Evolutionary conservation across 2,329 filamentous ascomycete species (phyloP), one percentile per base, ranked within the genome.

Genomic region (Colletotrichum sansevieriae): DNA sequence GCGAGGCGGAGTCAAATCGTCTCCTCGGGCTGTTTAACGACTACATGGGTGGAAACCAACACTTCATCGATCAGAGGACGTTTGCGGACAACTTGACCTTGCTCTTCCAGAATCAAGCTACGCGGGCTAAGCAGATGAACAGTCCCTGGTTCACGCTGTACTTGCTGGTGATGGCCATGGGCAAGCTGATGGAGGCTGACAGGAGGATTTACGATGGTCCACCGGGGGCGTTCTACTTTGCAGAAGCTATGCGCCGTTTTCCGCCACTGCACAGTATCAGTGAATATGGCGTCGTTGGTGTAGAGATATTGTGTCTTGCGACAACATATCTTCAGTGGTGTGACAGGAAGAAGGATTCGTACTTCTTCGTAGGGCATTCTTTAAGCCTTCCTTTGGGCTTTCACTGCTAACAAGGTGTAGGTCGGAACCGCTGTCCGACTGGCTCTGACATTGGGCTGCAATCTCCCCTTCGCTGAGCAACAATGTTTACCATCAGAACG

Each of bases 81-180:
- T 77, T 77, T 47, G 68, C 70, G 1, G 75, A 76, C 39, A 70
- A 71, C 4, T 46, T 77, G 49, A 72, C 72, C 11, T 51, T 74
- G 12, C 47, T 77, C 2, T 77, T 73, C n/a, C 70, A 73, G 49
- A 74, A 61, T 3, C 74, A 74, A 9, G 55, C 66, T 9, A 60
- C 66, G 5, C 63, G 66, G 3, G 56, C 65, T 1, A 70, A 71
- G 10, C 73, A 74, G 64, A 62, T 72, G 49, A 71, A 70, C 10
- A 72, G 72, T 0, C 66, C 66, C 2, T 77, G 75, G 75, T 77
- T 75, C 41, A 73, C 69, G 0, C 70, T 76, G 25, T 77, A 76
- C 47, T 54, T 77, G 1, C 46, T 77, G 15, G 74, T 77, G 4
- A 76, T 77, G 74, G 74, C 75, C 6, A 74, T 77, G 54, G 75